These are phyloP conservation scores for Saccharomycopsis guyanensis DNA, from an alignment of 805 yeast species.

Conservation along the genomic window DNA sequence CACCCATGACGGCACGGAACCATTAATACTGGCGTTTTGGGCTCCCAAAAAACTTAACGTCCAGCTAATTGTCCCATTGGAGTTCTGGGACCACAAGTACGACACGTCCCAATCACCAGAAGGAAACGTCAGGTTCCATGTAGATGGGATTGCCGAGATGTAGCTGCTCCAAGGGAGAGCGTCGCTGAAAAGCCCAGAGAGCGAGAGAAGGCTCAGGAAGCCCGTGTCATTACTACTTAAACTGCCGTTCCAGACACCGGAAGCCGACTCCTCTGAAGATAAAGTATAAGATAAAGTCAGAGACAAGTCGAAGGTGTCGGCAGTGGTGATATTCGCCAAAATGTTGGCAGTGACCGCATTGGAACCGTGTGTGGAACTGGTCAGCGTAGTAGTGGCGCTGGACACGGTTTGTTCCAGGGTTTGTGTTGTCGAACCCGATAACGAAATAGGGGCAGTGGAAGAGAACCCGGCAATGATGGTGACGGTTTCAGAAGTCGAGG, in stretches of 20 bases:
- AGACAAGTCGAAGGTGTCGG: too few relatives aligned
- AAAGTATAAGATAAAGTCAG: too few relatives aligned
- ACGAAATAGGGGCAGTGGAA: background rate
- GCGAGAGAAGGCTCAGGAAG: background rate
- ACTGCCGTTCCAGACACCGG: background rate
- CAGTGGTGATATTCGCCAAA: too few relatives aligned
- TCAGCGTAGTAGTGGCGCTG: too few relatives aligned
- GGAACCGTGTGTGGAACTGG: too few relatives aligned
- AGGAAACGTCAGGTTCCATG: background rate
- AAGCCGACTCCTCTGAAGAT: too few relatives aligned
- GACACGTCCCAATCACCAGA: background rate
- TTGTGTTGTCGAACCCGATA: background rate
- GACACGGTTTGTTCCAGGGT: background rate
- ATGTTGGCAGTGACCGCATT: too few relatives aligned
- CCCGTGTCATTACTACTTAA: background rate
- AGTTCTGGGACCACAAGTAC: background rate
- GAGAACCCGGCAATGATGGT: background rate
- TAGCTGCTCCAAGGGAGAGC: background rate
- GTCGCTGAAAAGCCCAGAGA: background rate
- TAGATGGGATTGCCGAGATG: background rate
- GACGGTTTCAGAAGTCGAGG: background rate
- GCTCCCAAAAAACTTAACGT: too few relatives aligned
- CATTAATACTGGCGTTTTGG: too few relatives aligned
- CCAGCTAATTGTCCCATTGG: too few relatives aligned
- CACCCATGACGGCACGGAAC: too few relatives aligned